These are phyloP conservation scores for Tetrastigma voinierianum DNA, from an alignment of 164 flowering plant species.

Conservation along the genomic window DNA sequence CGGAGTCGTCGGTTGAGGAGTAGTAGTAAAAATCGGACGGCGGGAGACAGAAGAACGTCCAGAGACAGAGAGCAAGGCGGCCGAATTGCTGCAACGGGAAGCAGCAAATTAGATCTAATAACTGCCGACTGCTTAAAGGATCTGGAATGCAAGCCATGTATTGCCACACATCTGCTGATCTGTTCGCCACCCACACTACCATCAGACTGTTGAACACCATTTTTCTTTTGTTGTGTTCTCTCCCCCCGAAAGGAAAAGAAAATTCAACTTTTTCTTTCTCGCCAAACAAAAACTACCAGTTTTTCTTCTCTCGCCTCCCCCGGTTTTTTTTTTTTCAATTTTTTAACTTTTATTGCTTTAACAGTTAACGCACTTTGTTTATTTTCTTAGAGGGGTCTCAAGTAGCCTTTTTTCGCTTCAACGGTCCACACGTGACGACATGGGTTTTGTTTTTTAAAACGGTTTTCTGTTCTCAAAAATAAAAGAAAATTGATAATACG, in stretches of 20 bases:
- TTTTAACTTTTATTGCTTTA: no score
- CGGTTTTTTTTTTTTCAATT: no score
- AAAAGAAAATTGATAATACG: no score
- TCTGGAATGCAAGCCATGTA: constrained; percentile 19
- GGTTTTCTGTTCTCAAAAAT: no score
- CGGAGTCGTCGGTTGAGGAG: background rate
- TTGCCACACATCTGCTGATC: constrained; percentile 39
- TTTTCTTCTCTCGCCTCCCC: no score
- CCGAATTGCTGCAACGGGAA: constrained; percentile 37
- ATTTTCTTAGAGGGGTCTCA: no score
- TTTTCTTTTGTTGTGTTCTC: no score
- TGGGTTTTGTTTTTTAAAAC: no score
- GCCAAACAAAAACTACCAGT: no score
- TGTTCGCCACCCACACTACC: constrained; percentile 27
- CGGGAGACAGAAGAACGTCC: constrained; percentile 41
- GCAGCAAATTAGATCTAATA: constrained; percentile 33
- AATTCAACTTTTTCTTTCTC: background rate
- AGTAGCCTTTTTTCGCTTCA: no score
- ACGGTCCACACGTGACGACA: no score
- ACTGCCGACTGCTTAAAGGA: constrained; percentile 24
- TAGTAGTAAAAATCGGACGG: constrained; percentile 22
- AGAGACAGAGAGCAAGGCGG: constrained; percentile 34
- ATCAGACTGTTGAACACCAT: constrained; percentile 34
- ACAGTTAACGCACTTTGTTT: no score
- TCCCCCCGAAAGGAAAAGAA: background rate